These are phyloP conservation scores for Schizonepeta tenuifolia DNA, from an alignment of 257 asterid genomes.

Conservation along the genomic window DNA sequence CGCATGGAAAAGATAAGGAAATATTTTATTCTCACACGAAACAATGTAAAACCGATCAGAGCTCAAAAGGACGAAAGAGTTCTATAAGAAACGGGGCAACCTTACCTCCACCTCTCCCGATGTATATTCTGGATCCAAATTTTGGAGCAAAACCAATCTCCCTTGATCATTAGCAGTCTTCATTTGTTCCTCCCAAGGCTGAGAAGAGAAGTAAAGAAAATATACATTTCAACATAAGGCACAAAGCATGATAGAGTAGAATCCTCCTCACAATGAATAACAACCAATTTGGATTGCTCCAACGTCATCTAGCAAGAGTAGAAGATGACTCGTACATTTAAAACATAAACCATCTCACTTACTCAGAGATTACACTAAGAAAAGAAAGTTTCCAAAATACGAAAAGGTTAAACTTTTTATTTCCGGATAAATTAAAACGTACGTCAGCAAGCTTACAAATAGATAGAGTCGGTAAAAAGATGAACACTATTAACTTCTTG, in stretches of 20 bases:
- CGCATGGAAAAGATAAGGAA: constrained; percentile 1
- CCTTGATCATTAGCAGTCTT: constrained; percentile 62
- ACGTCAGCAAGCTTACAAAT: background rate
- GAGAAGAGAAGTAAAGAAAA: constrained; percentile 27
- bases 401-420: background rate
- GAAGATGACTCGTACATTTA: background rate
- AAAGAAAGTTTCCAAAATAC: background rate
- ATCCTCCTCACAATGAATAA: constrained; percentile 9
- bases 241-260: constrained; percentile 13
- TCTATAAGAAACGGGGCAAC: background rate
- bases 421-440: background rate
- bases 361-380: background rate
- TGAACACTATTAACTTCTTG: background rate
- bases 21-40: background rate
- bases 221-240: background rate
- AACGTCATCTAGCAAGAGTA: constrained; percentile 23
- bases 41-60: constrained; percentile 18
- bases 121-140: constrained; percentile 73
- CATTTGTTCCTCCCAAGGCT: constrained; percentile 77
- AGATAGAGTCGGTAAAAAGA: background rate
- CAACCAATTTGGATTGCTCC: background rate
- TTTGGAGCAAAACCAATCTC: constrained; percentile 62
- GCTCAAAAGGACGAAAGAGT: background rate
- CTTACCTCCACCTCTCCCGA: constrained; percentile 91
- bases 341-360: constrained; percentile 5